Conservation (phyloP, 2,329 filamentous ascomycete species). For the Cordyceps cicadae region DNA sequence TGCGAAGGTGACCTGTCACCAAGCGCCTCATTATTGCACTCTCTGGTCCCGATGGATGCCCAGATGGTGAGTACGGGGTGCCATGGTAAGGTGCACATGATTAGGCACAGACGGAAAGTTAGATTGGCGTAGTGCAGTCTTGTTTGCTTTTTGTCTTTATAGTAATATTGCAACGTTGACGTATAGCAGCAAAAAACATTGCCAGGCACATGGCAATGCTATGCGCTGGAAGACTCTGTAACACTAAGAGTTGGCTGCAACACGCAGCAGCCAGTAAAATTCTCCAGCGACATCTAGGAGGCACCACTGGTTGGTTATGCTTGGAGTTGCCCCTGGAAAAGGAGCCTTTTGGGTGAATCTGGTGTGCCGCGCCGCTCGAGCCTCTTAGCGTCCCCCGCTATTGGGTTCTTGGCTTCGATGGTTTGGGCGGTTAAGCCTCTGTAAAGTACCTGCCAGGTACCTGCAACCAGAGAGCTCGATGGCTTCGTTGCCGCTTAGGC, state of each 20-base stretch:
- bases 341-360: not conserved
- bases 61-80: too few relatives aligned
- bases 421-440: not conserved
- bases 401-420: conserved; percentile 4
- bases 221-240: not conserved
- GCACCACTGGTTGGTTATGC: not conserved
- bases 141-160: not conserved
- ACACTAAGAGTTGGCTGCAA: not conserved
- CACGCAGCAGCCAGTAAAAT: not conserved
- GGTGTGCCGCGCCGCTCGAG: conserved; percentile 9
- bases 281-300: not conserved
- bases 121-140: too few relatives aligned
- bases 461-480: not conserved
- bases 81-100: too few relatives aligned
- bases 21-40: not conserved
- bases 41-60: too few relatives aligned
- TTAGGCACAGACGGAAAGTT: not conserved
- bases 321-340: not conserved
- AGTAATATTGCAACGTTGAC: not conserved
- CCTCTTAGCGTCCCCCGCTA: conserved; percentile 5
- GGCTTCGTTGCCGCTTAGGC: too few relatives aligned
- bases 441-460: not conserved
- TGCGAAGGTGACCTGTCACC: not conserved
- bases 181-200: not conserved
- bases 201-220: conserved; percentile 4